These are phyloP conservation scores for Lepiota brunneoincarnata DNA, from an alignment of 768 basidiomycete species.

Conservation along the genomic window DNA sequence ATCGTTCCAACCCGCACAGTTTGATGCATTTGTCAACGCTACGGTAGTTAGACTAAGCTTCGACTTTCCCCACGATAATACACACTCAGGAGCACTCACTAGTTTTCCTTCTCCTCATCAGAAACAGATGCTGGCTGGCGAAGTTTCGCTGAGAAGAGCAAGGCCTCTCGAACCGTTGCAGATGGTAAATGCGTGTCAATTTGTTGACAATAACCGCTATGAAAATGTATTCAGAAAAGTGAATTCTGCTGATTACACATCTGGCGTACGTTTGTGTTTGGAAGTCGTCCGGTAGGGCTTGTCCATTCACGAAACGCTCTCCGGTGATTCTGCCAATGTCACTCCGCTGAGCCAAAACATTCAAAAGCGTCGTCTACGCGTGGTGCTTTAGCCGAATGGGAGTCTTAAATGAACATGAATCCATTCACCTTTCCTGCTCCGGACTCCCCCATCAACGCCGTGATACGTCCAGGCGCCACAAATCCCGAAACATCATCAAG, in stretches of 20 bases:
- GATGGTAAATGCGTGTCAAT: constrained; percentile 79
- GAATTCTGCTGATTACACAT: neutral
- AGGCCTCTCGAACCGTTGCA: constrained; percentile 77
- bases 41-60: too few species aligned
- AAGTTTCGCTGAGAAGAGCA: constrained; percentile 82
- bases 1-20: constrained; percentile 62
- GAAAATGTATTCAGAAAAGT: neutral
- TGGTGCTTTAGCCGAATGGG: too few species aligned
- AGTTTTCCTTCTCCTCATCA: constrained; percentile 71
- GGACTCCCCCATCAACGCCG: constrained; percentile 70
- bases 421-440: constrained; percentile 49
- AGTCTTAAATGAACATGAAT: too few species aligned
- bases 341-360: constrained; percentile 52
- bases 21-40: constrained; percentile 49
- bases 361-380: constrained; percentile 61
- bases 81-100: constrained; percentile 48
- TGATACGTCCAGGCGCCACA: constrained; percentile 79
- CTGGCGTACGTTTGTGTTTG: constrained; percentile 51
- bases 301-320: constrained; percentile 55
- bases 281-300: constrained; percentile 52
- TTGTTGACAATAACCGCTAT: constrained; percentile 82
- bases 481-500: constrained; percentile 76
- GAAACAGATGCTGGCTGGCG: constrained; percentile 63
- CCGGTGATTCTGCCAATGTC: constrained; percentile 48
- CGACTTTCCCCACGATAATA: neutral